Percentiles rank a stretch among this genome's conserved stretches.
These are phyloP conservation scores for Vicia villosa DNA, from an alignment of 306 rosid genomes.

Conservation along the genomic window DNA sequence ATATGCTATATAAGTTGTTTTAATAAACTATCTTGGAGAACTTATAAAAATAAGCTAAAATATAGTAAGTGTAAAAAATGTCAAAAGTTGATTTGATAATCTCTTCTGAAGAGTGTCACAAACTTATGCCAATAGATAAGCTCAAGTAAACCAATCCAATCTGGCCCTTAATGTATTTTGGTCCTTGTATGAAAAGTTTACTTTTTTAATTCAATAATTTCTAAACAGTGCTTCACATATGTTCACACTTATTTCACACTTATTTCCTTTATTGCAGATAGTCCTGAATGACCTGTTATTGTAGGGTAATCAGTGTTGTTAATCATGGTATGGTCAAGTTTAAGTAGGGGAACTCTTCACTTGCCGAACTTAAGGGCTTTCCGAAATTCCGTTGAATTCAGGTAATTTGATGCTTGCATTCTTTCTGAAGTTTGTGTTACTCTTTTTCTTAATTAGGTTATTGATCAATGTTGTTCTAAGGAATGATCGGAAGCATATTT, in stretches of 20 bases:
- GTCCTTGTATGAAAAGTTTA: constrained; percentile 7
- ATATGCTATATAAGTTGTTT: no score
- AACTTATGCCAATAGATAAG: no score
- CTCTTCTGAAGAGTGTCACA: not conserved
- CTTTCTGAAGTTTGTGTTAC: not conserved
- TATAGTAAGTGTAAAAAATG: not conserved
- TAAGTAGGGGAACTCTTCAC: constrained; percentile 48
- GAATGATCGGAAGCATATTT: constrained; percentile 23
- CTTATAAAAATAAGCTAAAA: no score
- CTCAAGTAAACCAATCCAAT: no score
- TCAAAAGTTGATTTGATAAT: not conserved
- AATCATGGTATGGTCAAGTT: constrained; percentile 59
- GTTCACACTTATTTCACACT: no score
- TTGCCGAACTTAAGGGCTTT: constrained; percentile 40
- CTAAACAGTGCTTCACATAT: not conserved
- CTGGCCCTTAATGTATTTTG: constrained; percentile 25
- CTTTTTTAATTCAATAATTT: constrained; percentile 17
- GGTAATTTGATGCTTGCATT: constrained; percentile 39
- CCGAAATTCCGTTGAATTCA: constrained; percentile 36
- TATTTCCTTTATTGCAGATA: constrained; percentile 33
- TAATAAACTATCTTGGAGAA: no score
- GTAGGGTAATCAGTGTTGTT: constrained; percentile 19
- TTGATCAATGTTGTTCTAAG: constrained; percentile 4
- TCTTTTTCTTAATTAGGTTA: not conserved
- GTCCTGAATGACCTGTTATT: constrained; percentile 38